Evolutionary conservation across 331 rosid genomes (phyloP), one percentile per base, ranked within the genome.

Genomic region (Ulmus americana): DNA sequence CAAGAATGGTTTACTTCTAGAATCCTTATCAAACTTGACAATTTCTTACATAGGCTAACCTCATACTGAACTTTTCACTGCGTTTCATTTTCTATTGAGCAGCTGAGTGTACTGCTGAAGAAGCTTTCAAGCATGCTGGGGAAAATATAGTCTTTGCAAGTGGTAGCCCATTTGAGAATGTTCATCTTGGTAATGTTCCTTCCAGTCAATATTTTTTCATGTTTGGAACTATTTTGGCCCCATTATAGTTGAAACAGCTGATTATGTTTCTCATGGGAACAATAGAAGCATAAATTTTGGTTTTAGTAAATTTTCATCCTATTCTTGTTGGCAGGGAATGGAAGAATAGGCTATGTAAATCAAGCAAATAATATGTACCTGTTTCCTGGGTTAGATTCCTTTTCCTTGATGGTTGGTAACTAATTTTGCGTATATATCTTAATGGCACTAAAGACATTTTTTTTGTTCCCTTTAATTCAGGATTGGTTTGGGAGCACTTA

Each of bases 321-420:
- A 39, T 64, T 47, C 44, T 47, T 67, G 38, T 75, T 67, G 40
- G 64, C 90, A 94, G 99, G 92, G 71, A 78, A 94, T 50, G 99
- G 96, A 43, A 94, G 81, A 60, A 71, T 81, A 15, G 99, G 99
- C 57, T 90, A 94, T 73, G 96, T 87, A 66, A 90, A 94, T 85
- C 99, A 94, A 85, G 99, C 99, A 67, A 94, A 94, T 78, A 94
- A 94, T 79, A 94, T 94, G 99, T 94, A 94, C 77, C 77, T 90
- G 65, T 94, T 94, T 78, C 99, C 96, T 12, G 97, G 99, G 97
- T 94, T 41, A 76, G 82, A 49, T 70, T 74, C 67, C 67, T 44
- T 65, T 70, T 70, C 40, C 60, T 38, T 64, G 5, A 22, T 15
- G 46, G 20, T 15, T 48, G 22, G 14, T 45, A 10, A 46, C 44